Base-by-base conservation (phyloP, 2,329 filamentous ascomycete species). In the Helotiales sp. region DNA sequence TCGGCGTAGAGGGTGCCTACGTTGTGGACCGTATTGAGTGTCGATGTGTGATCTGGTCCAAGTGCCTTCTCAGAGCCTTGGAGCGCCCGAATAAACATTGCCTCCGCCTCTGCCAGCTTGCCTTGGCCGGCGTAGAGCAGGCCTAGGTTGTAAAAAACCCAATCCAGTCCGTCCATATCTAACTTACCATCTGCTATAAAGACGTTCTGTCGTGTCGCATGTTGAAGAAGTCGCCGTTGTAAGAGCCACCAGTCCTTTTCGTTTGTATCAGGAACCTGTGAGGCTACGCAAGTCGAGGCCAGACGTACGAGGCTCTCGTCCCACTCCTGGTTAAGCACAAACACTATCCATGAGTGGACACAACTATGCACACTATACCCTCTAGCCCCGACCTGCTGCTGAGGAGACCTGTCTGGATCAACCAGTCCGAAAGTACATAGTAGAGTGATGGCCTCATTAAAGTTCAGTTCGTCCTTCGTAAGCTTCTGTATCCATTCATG, bases 1-100 rank as follows among this genome's bases (percentile, higher is more conserved):
- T 63, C 12, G 1, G 1, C 9, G 44, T 73, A 74, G 53, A 74
- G 65, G 15, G 15, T 4, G 5, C 70, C 70, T 50, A 75, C 49
- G 30, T 67, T 67, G 30, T 69, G 13, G 36, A 58, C 48, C 31
- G 48, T 57, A 15, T 42, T 8, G 15, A 50, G 33, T 36, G 29
- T 54, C 31, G 50, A 46, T 36, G 22, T 54, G 31, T 34, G 31
- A 15, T 34, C 31, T 34, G 10, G 10, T 34, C 31, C 31, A 34
- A 34, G 31, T 34, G 51, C 59, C 36, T 59, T 57, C 59, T 61
- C 59, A 1, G 3, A 27, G 25, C 44, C 44, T 48, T 48, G 25
- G 7, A 48, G 25, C 57, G 54, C 62, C 57, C 44, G 25, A 29
- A 6, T 42, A 52, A 59, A 64, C 59, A 64, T 61, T 34, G 49